A percentile compares a stretch with the other conserved stretches of the same genome.
Evolutionary conservation across 495 filamentous ascomycete species (phyloP).

Genomic region (Friedmanniomyces endolithicus): DNA sequence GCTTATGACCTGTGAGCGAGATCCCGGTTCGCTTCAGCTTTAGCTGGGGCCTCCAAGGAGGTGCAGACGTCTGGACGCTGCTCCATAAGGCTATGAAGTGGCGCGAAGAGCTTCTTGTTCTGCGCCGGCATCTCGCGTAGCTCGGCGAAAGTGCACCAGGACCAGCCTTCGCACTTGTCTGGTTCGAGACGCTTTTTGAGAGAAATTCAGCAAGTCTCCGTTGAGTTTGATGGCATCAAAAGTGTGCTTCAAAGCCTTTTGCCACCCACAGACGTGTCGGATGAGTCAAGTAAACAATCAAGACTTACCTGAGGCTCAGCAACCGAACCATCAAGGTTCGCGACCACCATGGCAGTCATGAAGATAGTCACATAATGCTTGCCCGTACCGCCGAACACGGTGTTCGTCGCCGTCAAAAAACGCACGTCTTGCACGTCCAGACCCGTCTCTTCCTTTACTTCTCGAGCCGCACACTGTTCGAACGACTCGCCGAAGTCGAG

Average conservation of each 20-base stretch:
- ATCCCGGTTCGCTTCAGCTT: background rate
- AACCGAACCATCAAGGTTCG: constrained; percentile 19
- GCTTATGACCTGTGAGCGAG: too few relatives aligned
- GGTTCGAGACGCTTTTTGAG: constrained; percentile 41
- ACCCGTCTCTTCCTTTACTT: constrained; percentile 56
- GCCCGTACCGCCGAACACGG: constrained; percentile 37
- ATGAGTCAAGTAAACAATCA: background rate
- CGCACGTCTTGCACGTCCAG: constrained; percentile 37
- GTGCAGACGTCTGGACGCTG: constrained; percentile 4
- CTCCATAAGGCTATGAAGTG: constrained; percentile 3
- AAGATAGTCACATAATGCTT: constrained; percentile 61
- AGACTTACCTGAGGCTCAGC: constrained; percentile 39
- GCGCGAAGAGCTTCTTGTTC: constrained; percentile 2
- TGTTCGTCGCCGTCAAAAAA: constrained; percentile 47
- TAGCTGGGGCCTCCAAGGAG: background rate
- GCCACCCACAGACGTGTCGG: background rate
- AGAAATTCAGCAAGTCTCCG: background rate
- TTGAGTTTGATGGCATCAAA: background rate
- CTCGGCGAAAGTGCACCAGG: constrained; percentile 45
- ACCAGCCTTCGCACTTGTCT: constrained; percentile 53
- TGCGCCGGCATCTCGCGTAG: constrained; percentile 13
- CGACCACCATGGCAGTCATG: constrained; percentile 25
- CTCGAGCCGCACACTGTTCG: constrained; percentile 47
- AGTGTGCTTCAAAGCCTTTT: too few relatives aligned
- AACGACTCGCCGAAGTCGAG: constrained; percentile 51